Base-by-base conservation (phyloP, 2,329 filamentous ascomycete genomes). In the Penicillium glabrum region DNA sequence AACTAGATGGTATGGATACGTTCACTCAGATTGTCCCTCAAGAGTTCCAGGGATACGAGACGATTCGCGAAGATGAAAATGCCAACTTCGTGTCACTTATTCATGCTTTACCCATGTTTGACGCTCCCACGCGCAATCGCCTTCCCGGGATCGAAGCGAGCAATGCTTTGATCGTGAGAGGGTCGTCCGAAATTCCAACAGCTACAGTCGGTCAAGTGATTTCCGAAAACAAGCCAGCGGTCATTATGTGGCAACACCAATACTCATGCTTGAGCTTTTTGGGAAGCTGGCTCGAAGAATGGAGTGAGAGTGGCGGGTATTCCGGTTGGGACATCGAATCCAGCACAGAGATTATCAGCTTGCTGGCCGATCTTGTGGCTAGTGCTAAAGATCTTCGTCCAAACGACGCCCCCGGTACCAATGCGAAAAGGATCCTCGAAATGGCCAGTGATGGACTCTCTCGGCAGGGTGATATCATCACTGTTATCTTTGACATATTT, bases 31-130 rank as follows among this genome's bases (percentile, higher is more conserved):
- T 83, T 13, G 81, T 96, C n/a, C 88, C 90, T 0, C 75, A 82
- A 0, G 75, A 83, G 31, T 96, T 96, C 70, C 82, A 83, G 43
- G 85, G 84, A 35, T 97, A 96, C 65, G 84, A 88, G 59, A 85
- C 93, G 13, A 86, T 89, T 39, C 86, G 89, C 52, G 93, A 97
- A 74, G 91, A 96, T 61, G 90, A 95, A 57, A 93, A 95, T 63
- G 86, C 85, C 26, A 95, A 96, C 65, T 86, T 85, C 19, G 89
- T 97, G 58, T 82, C 84, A 58, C 82, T 97, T 68, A 62, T 75
- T 45, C 72, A 77, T 16, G 73, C 80, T 16, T 86, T 91, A 61
- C 79, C 81, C 48, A 75, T 79, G 71, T 69, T 78, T 26, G 72
- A 74, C 24, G 61, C 69, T 5, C 61, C 66, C 19, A 58, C 67